A percentile compares a stretch with the other conserved stretches of the same genome.
Conservation (phyloP, 2,329 filamentous ascomycete genomes). For the Aspergillus aculeatinus region DNA sequence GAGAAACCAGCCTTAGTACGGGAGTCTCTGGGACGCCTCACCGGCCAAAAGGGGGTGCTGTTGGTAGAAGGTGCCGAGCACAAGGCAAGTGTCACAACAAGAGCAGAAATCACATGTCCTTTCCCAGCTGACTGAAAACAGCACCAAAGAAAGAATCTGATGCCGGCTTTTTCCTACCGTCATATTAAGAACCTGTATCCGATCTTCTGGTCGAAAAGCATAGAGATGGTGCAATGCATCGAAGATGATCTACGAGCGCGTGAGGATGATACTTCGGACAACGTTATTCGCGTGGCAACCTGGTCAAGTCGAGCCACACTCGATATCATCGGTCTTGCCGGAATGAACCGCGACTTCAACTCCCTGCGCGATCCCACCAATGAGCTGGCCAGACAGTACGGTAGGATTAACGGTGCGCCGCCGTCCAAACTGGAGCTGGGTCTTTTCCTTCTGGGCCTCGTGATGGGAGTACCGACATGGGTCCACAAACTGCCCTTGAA, state of each 20-base stretch:
- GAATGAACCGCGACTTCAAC: slow-evolving; percentile 69
- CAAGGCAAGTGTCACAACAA: slow-evolving; percentile 49
- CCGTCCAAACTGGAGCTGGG: slow-evolving; percentile 34
- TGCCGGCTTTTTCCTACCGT: slow-evolving; percentile 81
- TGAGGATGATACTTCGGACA: slow-evolving; percentile 30
- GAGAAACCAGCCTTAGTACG: slow-evolving; percentile 58
- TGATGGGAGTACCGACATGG: slow-evolving; percentile 65
- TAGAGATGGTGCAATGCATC: slow-evolving; percentile 66
- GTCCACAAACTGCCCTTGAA: slow-evolving; percentile 65
- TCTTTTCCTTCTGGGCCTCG: slow-evolving; percentile 55
- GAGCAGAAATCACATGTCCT: background rate
- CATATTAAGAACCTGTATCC: slow-evolving; percentile 84
- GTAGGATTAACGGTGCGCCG: slow-evolving; percentile 25
- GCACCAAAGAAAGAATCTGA: slow-evolving; percentile 70
- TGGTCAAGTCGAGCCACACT: slow-evolving; percentile 70
- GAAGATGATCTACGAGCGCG: slow-evolving; percentile 43
- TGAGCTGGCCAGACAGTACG: slow-evolving; percentile 50
- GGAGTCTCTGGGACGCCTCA: slow-evolving; percentile 33
- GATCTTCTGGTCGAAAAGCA: slow-evolving; percentile 75
- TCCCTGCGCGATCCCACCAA: slow-evolving; percentile 62
- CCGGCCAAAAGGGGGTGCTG: slow-evolving; percentile 50
- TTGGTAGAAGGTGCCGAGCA: slow-evolving; percentile 91
- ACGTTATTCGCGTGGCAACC: slow-evolving; percentile 56
- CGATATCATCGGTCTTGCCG: slow-evolving; percentile 73
- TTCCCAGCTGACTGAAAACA: slow-evolving; percentile 17